phyloP scores from a whole-genome alignment of 129 eudicot species.

The Kitagawia praeruptora region DNA sequence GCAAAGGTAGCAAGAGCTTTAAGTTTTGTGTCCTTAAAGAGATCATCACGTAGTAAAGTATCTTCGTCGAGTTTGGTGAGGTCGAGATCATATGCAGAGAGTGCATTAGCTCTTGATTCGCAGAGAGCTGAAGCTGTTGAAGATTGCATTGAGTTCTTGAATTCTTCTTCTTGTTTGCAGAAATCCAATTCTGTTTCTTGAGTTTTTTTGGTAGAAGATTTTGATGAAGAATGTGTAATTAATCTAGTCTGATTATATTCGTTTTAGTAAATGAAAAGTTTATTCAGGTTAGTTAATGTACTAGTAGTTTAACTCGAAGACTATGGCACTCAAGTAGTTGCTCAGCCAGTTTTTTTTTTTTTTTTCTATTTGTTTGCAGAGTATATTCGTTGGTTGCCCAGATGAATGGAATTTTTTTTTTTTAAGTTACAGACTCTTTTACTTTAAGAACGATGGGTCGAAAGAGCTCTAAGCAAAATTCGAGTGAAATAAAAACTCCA shows the following conservation, averaged over 20 bases:
- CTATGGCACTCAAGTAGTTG: not conserved
- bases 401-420: not conserved
- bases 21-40: constrained; percentile 1
- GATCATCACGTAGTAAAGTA: constrained; percentile 19
- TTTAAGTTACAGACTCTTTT: too few species aligned
- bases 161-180: constrained; percentile 18
- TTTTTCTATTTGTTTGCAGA: not conserved
- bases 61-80: constrained; percentile 13
- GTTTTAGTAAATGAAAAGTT: not conserved
- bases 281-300: not conserved
- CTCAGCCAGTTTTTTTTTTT: not conserved
- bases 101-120: not conserved
- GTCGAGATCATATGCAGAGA: constrained; percentile 20
- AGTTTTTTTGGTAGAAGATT: not conserved
- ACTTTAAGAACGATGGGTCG: too few species aligned
- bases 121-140: constrained; percentile 22
- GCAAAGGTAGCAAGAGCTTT: constrained; percentile 26
- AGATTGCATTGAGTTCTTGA: constrained; percentile 25
- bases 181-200: constrained; percentile 19
- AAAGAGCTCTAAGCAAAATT: too few species aligned
- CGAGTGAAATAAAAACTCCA: too few species aligned
- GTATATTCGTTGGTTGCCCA: not conserved
- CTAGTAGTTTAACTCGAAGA: not conserved
- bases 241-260: not conserved
- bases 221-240: constrained; percentile 5